Base-by-base conservation (phyloP, 225 moss, liverwort and hornwort genomes). In the Ulota crispa region DNA sequence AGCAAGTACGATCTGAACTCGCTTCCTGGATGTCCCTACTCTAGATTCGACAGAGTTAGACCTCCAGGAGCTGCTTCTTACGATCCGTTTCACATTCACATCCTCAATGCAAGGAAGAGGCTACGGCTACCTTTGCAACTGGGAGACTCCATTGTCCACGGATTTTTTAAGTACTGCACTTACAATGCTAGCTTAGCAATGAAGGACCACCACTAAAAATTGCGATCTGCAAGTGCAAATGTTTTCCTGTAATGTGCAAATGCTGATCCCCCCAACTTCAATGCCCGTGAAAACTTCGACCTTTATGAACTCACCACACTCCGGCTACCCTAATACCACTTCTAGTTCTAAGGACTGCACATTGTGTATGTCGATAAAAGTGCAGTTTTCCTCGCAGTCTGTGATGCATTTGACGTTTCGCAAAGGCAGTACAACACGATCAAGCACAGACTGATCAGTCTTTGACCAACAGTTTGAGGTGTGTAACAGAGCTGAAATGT, bases 1-100 rank as follows among this genome's bases (percentile, higher is more conserved):
- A 45, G 15, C 72, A 31, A 64, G 60, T 52, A 79, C 52, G 41
- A 68, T 60, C 79, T 74, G 21, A 73, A 47, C 67, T 36, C 20
- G 64, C 64, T 34, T 9, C 45, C 45, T 16, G 12, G 14, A 47
- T 72, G 45, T 70, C 60, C 37, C 71, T 47, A 39, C 15, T 70
- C 66, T 3, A 4, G 66, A 66, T 72, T 53, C 61, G 39, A 60
- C 76, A 65, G 20, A n/a, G 32, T 43, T 61, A 36, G 41, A 31
- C 73, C 19, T 62, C 37, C 54, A 52, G 20, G 11, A 60, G 39
- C 41, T 80, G 26, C 34, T 80, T 59, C 15, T 68, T 21, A 20
- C 6, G 6, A 28, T 18, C 45, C 19, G 36, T 41, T 43, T 70
- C 64, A 61, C 68, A 39, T 68, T 62, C 68, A 32, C 71, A 47